phyloP scores from a whole-genome alignment of 768 basidiomycete species.

The Tricholomella constricta region DNA sequence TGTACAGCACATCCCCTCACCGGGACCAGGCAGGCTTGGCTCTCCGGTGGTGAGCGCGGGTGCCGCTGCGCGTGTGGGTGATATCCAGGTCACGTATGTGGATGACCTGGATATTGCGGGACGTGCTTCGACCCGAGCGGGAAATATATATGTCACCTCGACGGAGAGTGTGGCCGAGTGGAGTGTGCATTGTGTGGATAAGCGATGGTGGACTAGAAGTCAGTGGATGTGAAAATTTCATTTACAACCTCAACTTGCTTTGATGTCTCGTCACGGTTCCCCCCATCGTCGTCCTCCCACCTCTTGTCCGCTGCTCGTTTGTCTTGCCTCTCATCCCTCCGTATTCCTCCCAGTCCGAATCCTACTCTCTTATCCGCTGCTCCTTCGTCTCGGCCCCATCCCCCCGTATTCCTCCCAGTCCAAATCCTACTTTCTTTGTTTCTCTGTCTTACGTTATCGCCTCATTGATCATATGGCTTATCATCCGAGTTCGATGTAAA shows the following conservation, averaged over 20 bases:
- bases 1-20: constrained; percentile 13
- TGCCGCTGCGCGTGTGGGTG: constrained; percentile 3
- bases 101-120: constrained; percentile 61
- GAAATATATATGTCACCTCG: constrained; percentile 69
- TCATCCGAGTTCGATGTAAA: constrained; percentile 1
- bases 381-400: neutral
- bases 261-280: neutral
- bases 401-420: neutral
- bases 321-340: neutral
- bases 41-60: constrained; percentile 14
- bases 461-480: neutral
- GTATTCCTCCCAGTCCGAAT: neutral
- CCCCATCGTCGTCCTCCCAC: neutral
- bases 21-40: constrained; percentile 8
- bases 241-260: neutral
- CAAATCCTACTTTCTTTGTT: neutral
- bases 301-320: neutral
- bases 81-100: constrained; percentile 19
- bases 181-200: constrained; percentile 69
- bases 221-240: constrained; percentile 37
- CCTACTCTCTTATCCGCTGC: neutral
- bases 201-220: constrained; percentile 68
- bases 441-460: neutral
- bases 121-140: constrained; percentile 75
- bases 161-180: constrained; percentile 74